Evolutionary conservation across 306 rosid genomes (phyloP).

Genomic region (Luffa acutangula): DNA sequence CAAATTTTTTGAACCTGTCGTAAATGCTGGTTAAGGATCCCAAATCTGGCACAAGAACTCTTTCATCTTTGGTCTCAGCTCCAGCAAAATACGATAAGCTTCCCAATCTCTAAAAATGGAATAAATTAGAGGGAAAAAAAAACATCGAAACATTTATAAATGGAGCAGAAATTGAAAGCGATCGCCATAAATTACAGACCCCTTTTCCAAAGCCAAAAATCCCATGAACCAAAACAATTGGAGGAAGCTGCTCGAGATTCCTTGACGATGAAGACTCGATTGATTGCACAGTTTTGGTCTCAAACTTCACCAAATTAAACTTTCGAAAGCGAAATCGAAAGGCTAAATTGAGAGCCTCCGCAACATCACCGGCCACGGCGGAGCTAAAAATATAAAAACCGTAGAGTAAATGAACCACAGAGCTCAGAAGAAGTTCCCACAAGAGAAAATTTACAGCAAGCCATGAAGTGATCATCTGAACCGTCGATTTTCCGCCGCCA

Average conservation of each 20-base stretch:
- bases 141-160: too few species aligned
- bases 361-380: slow-evolving; percentile 84
- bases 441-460: slow-evolving; percentile 29
- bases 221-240: slow-evolving; percentile 88
- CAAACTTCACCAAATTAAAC: slow-evolving; percentile 16
- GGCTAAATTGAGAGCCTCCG: slow-evolving; percentile 33
- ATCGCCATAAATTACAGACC: slow-evolving; percentile 22
- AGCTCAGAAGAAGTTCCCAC: slow-evolving; percentile 59
- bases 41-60: slow-evolving; percentile 97
- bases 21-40: slow-evolving; percentile 85
- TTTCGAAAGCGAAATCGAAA: slow-evolving; percentile 18
- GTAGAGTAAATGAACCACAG: slow-evolving; percentile 57
- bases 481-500: background rate
- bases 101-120: slow-evolving; percentile 51
- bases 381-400: slow-evolving; percentile 80
- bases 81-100: slow-evolving; percentile 86
- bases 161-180: background rate
- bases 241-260: slow-evolving; percentile 46
- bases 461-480: slow-evolving; percentile 54
- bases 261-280: background rate
- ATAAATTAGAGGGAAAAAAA: background rate
- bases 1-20: slow-evolving; percentile 39
- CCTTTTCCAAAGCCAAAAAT: slow-evolving; percentile 98
- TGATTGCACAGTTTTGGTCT: slow-evolving; percentile 10
- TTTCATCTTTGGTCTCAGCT: slow-evolving; percentile 91